A percentile compares a stretch with the other conserved stretches of the same genome.
Evolutionary conservation across 345 rosid genomes (phyloP).

Genomic region (Gossypium australe): DNA sequence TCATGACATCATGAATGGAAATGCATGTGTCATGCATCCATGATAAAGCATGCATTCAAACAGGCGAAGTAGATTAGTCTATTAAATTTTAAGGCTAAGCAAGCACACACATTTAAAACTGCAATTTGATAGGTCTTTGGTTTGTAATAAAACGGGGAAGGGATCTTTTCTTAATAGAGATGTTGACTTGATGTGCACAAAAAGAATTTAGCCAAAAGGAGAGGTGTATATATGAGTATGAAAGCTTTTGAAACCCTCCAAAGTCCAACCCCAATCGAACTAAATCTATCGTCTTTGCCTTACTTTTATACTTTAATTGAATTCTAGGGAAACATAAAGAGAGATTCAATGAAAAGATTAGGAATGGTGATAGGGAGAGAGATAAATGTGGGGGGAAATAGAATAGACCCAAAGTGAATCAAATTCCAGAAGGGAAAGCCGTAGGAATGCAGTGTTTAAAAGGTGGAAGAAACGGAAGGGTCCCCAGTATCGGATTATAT

Average conservation of each 20-base stretch:
- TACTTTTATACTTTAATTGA: not conserved
- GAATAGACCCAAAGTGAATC: not conserved
- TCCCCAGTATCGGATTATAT: constrained; percentile 21
- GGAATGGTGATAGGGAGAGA: too few species aligned
- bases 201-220: not conserved
- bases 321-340: not conserved
- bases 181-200: not conserved
- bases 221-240: not conserved
- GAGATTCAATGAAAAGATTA: not conserved
- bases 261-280: not conserved
- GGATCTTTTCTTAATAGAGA: not conserved
- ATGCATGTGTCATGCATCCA: too few species aligned
- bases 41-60: too few species aligned
- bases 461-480: constrained; percentile 20
- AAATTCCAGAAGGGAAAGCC: not conserved
- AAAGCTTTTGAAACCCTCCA: not conserved
- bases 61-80: too few species aligned
- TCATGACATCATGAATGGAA: not conserved
- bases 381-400: too few species aligned
- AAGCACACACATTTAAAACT: too few species aligned
- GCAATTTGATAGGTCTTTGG: not conserved
- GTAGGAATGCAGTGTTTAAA: not conserved
- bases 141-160: not conserved
- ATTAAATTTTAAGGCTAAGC: too few species aligned
- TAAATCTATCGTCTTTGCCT: too few species aligned